Percentiles rank a stretch among this genome's conserved stretches.
Evolutionary conservation across 1,284 basidiomycete genomes (phyloP).

Genomic region (Ganoderma meredithae): DNA sequence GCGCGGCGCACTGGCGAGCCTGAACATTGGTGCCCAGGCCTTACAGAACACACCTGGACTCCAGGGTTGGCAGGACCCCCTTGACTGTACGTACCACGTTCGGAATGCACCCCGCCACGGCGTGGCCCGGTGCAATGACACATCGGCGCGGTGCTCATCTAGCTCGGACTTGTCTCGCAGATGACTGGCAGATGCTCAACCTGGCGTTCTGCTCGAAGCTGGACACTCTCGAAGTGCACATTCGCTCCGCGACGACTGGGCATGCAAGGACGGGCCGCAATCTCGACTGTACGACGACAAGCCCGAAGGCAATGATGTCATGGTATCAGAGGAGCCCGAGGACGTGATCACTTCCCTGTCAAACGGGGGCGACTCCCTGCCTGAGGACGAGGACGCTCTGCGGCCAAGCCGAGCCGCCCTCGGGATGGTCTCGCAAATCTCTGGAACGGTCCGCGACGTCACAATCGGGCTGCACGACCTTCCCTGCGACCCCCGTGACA

Average conservation of each 20-base stretch:
- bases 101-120: background rate
- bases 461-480: background rate
- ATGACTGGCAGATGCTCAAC: background rate
- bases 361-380: background rate
- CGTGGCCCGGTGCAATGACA: background rate
- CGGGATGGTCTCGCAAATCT: background rate
- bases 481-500: background rate
- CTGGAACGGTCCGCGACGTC: background rate
- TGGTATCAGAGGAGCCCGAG: background rate
- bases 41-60: too few species aligned
- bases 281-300: too few species aligned
- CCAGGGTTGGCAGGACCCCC: background rate
- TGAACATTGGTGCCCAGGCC: background rate
- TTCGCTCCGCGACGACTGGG: background rate
- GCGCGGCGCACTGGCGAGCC: background rate
- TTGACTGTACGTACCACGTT: background rate
- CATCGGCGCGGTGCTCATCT: too few species aligned
- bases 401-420: background rate
- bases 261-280: too few species aligned
- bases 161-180: too few species aligned
- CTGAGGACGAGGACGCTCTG: background rate
- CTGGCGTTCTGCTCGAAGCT: background rate
- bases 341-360: too few species aligned
- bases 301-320: too few species aligned
- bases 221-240: background rate